Evolutionary conservation across 2,329 filamentous ascomycete genomes (phyloP).

Genomic region (Cyphellophora attinorum): DNA sequence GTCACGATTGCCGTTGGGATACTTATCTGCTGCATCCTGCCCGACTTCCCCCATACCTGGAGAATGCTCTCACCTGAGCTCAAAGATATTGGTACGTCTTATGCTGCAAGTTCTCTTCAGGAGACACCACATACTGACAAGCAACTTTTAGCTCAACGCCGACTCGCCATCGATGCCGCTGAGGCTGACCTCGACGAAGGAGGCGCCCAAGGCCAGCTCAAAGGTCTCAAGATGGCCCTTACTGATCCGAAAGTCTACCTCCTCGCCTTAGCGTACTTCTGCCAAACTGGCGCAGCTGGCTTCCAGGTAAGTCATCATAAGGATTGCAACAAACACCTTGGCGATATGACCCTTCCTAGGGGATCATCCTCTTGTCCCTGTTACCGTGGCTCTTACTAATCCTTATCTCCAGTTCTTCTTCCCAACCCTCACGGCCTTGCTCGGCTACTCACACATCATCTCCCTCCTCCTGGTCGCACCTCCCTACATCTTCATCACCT

Average conservation of each 20-base stretch:
- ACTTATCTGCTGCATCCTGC: constrained; percentile 24
- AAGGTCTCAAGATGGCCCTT: constrained; percentile 43
- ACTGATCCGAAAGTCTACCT: constrained; percentile 31
- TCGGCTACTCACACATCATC: constrained; percentile 35
- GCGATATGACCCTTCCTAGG: too few species aligned
- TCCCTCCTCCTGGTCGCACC: constrained; percentile 44
- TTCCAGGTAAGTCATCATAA: too few species aligned
- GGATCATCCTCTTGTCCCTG: too few species aligned
- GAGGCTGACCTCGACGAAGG: constrained; percentile 40
- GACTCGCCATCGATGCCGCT: constrained; percentile 41
- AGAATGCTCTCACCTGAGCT: constrained; percentile 32
- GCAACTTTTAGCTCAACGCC: too few species aligned
- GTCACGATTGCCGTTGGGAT: constrained; percentile 27
- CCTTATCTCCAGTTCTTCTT: too few species aligned
- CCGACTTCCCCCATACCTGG: constrained; percentile 37
- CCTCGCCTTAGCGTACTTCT: constrained; percentile 39
- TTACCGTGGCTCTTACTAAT: too few species aligned
- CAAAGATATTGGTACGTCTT: constrained; percentile 34
- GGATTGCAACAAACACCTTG: too few species aligned
- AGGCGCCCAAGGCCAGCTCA: constrained; percentile 37
- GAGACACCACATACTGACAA: constrained; percentile 28
- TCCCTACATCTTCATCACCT: constrained; percentile 46
- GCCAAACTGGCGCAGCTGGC: constrained; percentile 40
- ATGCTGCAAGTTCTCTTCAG: too few species aligned
- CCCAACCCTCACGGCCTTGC: constrained; percentile 39